Evolutionary conservation across 768 basidiomycete genomes (phyloP).

Genomic region (Serendipita sp.): DNA sequence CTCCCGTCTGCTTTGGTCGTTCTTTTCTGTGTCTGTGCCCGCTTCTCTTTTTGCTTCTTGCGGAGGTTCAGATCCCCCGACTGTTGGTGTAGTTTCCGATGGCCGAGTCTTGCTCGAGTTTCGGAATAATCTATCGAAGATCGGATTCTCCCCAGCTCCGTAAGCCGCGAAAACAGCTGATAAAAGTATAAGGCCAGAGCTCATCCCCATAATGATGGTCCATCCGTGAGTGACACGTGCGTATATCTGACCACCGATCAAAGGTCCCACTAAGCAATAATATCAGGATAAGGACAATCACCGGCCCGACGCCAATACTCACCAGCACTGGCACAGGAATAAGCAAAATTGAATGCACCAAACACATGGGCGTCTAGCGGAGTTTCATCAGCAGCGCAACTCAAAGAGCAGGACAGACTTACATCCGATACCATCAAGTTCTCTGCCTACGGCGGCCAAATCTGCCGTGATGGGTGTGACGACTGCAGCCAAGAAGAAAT

Average conservation of each 20-base stretch:
- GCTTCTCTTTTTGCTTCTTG: no score
- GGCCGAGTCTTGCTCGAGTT: no score
- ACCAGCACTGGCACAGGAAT: constrained; percentile 49
- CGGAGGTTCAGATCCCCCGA: no score
- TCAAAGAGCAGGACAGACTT: constrained; percentile 16
- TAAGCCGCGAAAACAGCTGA: not conserved
- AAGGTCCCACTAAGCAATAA: constrained; percentile 40
- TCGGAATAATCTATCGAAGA: not conserved
- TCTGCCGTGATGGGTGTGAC: constrained; percentile 51
- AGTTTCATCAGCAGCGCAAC: constrained; percentile 5
- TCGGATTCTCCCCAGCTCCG: not conserved
- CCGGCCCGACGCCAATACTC: constrained; percentile 16
- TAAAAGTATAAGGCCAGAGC: not conserved
- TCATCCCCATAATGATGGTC: not conserved
- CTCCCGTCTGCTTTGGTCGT: no score
- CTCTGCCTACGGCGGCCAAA: constrained; percentile 41
- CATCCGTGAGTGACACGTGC: not conserved
- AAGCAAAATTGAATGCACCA: constrained; percentile 57
- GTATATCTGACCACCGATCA: constrained; percentile 51
- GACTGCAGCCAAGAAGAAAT: constrained; percentile 43
- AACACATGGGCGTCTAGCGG: constrained; percentile 56
- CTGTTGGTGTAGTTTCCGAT: no score
- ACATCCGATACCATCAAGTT: constrained; percentile 54
- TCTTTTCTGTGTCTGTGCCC: no score
- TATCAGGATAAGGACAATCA: not conserved